A percentile compares a stretch with the other conserved stretches of the same genome.
Evolutionary conservation across 1,284 basidiomycete species (phyloP).

Genomic region (Cystobasidiaceae sp.): DNA sequence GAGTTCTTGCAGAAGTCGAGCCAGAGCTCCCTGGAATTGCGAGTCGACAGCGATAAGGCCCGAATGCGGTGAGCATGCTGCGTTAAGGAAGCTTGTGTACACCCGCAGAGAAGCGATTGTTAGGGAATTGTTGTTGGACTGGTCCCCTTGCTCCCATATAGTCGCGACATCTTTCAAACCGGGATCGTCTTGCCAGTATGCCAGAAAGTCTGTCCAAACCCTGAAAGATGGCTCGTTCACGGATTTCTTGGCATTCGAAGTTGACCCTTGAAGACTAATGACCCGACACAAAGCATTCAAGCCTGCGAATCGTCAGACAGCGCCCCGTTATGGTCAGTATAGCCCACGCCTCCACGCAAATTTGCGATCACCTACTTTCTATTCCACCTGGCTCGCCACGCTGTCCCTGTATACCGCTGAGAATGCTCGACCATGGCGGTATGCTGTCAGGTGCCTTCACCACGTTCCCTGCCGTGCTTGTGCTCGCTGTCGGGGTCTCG

Average conservation of each 20-base stretch:
- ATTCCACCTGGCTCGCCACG: slow-evolving; percentile 25
- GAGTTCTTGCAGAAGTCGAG: slow-evolving; percentile 11
- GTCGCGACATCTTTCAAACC: slow-evolving; percentile 15
- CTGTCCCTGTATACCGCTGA: slow-evolving; percentile 10
- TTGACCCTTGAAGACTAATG: slow-evolving; percentile 1
- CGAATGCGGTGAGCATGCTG: slow-evolving; percentile 3
- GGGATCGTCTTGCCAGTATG: slow-evolving; percentile 13
- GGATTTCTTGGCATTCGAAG: slow-evolving; percentile 21
- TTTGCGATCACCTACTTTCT: slow-evolving; percentile 3
- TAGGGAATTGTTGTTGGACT: slow-evolving; percentile 3
- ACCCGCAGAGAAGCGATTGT: slow-evolving; percentile 11
- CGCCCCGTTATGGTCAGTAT: background rate
- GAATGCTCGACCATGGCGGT: slow-evolving; percentile 7
- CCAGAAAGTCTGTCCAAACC: slow-evolving; percentile 19
- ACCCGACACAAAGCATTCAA: slow-evolving; percentile 8
- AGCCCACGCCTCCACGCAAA: background rate
- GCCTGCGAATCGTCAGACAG: background rate
- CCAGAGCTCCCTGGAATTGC: slow-evolving; percentile 5
- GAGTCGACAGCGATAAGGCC: slow-evolving; percentile 26
- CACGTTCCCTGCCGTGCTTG: background rate
- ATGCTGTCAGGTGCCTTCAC: background rate
- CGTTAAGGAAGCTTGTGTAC: slow-evolving; percentile 16
- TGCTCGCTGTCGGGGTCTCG: slow-evolving; percentile 10
- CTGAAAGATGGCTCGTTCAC: slow-evolving; percentile 10
- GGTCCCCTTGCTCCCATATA: slow-evolving; percentile 23